Conservation (phyloP, 176 grass and related monocot species). For the Eragrostis nindensis region DNA sequence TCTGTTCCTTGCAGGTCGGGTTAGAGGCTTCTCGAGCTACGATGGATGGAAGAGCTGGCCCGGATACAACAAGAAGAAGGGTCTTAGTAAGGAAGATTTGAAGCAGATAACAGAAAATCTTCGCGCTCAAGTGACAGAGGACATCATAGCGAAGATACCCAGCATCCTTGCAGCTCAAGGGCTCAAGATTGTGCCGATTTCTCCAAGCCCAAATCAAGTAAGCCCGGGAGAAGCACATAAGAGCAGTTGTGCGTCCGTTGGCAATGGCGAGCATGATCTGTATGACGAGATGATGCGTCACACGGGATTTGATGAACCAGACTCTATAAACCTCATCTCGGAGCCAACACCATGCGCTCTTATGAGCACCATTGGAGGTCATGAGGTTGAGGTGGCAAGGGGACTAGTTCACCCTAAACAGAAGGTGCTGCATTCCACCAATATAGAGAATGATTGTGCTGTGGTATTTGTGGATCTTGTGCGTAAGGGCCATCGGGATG, state of each 20-base stretch:
- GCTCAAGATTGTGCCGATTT: too few species aligned
- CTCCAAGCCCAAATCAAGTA: too few species aligned
- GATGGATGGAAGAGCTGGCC: not conserved
- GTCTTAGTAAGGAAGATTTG: not conserved
- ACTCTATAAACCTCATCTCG: not conserved
- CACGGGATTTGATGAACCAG: too few species aligned
- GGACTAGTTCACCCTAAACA: not conserved
- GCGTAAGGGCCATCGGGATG: too few species aligned
- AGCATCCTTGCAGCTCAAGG: too few species aligned
- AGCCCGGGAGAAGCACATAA: too few species aligned
- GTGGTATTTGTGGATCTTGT: not conserved
- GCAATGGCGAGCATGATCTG: not conserved
- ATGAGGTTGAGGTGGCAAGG: not conserved
- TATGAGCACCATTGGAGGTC: not conserved
- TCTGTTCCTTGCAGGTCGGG: not conserved
- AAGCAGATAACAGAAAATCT: not conserved
- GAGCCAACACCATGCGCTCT: not conserved
- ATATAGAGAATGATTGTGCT: accelerated
- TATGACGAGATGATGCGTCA: not conserved
- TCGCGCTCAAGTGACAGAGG: not conserved
- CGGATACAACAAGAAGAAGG: not conserved
- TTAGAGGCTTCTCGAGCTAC: not conserved
- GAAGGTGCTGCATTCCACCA: not conserved
- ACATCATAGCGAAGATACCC: not conserved
- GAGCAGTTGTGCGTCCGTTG: not conserved